These are phyloP conservation scores for Cystobasidium pallidum DNA, from an alignment of 1,284 basidiomycete genomes.

Conservation along the genomic window DNA sequence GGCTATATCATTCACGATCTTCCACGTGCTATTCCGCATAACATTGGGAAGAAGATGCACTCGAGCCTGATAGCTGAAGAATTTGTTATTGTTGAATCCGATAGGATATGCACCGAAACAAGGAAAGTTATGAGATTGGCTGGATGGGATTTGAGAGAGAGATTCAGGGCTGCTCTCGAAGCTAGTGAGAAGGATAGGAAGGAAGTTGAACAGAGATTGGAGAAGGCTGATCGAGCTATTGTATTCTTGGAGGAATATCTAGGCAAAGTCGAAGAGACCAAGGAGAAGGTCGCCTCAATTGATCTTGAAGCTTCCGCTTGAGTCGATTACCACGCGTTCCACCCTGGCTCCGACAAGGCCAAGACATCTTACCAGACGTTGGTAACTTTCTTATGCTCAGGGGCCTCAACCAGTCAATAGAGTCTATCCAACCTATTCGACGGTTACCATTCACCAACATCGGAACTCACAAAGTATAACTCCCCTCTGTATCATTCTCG, in stretches of 20 bases:
- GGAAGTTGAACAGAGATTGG: constrained; percentile 73
- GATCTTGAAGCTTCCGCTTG: constrained; percentile 20
- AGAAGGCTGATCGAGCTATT: constrained; percentile 70
- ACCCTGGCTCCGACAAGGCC: too few species aligned
- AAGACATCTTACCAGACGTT: too few species aligned
- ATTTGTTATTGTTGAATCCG: constrained; percentile 72
- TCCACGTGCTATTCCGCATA: constrained; percentile 87
- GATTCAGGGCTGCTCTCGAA: constrained; percentile 80
- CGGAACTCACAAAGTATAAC: too few species aligned
- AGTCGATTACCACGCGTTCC: not conserved
- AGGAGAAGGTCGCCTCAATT: constrained; percentile 42
- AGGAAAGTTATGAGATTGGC: constrained; percentile 90
- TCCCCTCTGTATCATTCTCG: too few species aligned
- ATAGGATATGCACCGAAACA: constrained; percentile 79
- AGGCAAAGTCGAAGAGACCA: constrained; percentile 45
- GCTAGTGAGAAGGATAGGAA: constrained; percentile 75
- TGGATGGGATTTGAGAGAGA: constrained; percentile 86
- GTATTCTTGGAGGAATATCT: constrained; percentile 66
- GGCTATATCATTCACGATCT: constrained; percentile 87
- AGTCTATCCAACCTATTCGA: too few species aligned
- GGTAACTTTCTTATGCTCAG: too few species aligned
- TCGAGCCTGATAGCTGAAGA: constrained; percentile 63
- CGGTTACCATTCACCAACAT: too few species aligned
- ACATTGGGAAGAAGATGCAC: constrained; percentile 71
- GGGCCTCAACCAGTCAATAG: too few species aligned